These are phyloP conservation scores for Helicocarpus griseus DNA, from an alignment of 2,329 filamentous ascomycete species.

Conservation along the genomic window DNA sequence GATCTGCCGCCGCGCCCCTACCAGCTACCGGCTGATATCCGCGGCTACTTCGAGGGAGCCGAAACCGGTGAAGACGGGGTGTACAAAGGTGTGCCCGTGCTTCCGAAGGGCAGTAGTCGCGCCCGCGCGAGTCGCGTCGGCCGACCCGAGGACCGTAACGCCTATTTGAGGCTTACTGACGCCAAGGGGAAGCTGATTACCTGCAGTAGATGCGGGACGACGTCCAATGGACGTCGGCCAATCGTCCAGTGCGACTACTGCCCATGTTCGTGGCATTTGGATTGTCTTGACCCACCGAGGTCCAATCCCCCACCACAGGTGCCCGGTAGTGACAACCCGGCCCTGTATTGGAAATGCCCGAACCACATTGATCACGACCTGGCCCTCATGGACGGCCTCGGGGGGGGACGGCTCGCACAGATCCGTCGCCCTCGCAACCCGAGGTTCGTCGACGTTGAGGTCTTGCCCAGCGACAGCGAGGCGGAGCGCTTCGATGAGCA, in stretches of 20 bases:
- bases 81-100: slow-evolving; percentile 56
- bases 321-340: slow-evolving; percentile 42
- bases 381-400: slow-evolving; percentile 43
- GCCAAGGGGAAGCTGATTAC: slow-evolving; percentile 64
- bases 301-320: slow-evolving; percentile 60
- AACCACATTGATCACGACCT: slow-evolving; percentile 74
- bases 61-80: slow-evolving; percentile 65
- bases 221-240: slow-evolving; percentile 53
- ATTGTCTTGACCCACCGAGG: slow-evolving; percentile 79
- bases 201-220: slow-evolving; percentile 65
- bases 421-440: slow-evolving; percentile 26
- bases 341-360: slow-evolving; percentile 76
- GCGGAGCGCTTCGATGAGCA: slow-evolving; percentile 48
- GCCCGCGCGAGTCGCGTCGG: slow-evolving; percentile 6
- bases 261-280: slow-evolving; percentile 75
- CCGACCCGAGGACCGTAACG: slow-evolving; percentile 16
- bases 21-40: slow-evolving; percentile 58
- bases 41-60: slow-evolving; percentile 71
- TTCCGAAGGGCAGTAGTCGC: slow-evolving; percentile 13
- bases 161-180: slow-evolving; percentile 50
- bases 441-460: slow-evolving; percentile 60
- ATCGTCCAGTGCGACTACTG: slow-evolving; percentile 85
- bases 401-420: slow-evolving; percentile 30
- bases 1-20: slow-evolving; percentile 64
- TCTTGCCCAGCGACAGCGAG: slow-evolving; percentile 47